Conservation (phyloP, 2,329 filamentous ascomycete species). For the Microdochium nivale region DNA sequence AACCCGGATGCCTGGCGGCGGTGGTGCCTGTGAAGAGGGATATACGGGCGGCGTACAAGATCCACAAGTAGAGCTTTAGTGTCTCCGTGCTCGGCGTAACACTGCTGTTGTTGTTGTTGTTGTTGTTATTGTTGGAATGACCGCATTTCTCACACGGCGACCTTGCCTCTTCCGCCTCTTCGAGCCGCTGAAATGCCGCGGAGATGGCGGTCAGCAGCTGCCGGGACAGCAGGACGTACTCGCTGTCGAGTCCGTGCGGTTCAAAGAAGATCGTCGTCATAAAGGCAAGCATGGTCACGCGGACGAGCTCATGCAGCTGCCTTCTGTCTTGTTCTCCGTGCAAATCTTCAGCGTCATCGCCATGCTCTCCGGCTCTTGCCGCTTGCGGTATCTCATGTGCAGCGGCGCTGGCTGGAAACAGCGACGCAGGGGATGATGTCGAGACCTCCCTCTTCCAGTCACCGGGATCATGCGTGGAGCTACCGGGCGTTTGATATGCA, state of each 20-base stretch:
- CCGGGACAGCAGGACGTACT: not conserved
- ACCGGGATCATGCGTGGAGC: not conserved
- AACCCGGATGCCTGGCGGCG: not conserved
- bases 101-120: not conserved
- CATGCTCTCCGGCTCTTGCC: too few species aligned
- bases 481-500: not conserved
- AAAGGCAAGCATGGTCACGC: not conserved
- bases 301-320: not conserved
- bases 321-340: not conserved
- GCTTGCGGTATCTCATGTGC: too few species aligned
- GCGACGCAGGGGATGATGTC: too few species aligned
- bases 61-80: not conserved
- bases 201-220: not conserved
- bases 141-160: not conserved
- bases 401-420: too few species aligned
- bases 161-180: not conserved
- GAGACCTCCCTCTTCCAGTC: not conserved
- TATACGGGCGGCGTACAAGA: not conserved
- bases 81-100: not conserved
- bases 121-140: not conserved
- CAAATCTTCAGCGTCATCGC: too few species aligned
- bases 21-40: not conserved
- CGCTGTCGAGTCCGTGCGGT: not conserved
- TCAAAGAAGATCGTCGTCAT: not conserved
- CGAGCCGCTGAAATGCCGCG: not conserved